Conservation (phyloP, 108 stramenopile species). For the Halocafeteria seosinensis region DNA sequence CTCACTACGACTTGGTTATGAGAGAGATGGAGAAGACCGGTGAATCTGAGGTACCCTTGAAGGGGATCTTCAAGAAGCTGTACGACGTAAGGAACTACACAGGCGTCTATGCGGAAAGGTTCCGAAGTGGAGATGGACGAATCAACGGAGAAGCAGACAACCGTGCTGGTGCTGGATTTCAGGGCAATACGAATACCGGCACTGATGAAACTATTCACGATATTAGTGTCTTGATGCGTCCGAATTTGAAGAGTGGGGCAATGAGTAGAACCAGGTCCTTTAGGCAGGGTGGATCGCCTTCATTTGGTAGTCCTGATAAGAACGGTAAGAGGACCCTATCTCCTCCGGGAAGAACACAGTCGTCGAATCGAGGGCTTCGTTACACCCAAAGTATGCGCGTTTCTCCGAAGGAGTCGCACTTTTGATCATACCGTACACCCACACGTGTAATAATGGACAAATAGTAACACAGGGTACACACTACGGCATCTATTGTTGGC, state of each 20-base stretch:
- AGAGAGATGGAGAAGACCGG: background rate
- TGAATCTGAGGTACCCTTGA: background rate
- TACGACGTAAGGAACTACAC: slow-evolving; percentile 1
- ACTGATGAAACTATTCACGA: background rate
- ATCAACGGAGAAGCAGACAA: background rate
- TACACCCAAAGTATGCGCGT: no score
- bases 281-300: no score
- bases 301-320: no score
- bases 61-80: slow-evolving; percentile 7
- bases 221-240: background rate
- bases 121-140: background rate
- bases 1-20: background rate
- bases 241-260: background rate
- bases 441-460: no score
- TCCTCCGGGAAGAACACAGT: no score
- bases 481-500: no score
- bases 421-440: no score
- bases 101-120: slow-evolving; percentile 7
- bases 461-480: no score
- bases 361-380: no score
- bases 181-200: background rate
- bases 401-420: no score
- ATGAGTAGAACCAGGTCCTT: background rate
- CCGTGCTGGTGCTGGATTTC: background rate
- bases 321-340: no score